These are phyloP conservation scores for Paramecium bursaria DNA, from an alignment of 73 alveolate genomes.

Conservation along the genomic window DNA sequence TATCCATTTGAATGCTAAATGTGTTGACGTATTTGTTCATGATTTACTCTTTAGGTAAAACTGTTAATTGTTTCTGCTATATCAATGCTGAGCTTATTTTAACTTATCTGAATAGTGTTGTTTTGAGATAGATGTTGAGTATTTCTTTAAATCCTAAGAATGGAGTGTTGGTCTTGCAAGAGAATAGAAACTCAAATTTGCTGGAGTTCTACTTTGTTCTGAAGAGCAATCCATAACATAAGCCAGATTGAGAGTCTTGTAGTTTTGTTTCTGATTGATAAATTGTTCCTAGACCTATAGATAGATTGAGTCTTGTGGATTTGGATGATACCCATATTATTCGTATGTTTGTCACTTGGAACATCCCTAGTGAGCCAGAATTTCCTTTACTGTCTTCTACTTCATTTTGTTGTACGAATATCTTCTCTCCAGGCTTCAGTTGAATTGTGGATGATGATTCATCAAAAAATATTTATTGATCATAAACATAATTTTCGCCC, in stretches of 20 bases:
- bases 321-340: constrained; percentile 10
- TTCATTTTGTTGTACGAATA: not conserved
- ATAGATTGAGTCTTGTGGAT: not conserved
- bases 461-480: not conserved
- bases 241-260: not conserved
- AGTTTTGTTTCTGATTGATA: constrained; percentile 1
- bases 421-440: constrained; percentile 13
- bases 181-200: constrained; percentile 20
- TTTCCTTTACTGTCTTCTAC: constrained; percentile 52
- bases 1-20: constrained; percentile 7
- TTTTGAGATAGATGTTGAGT: not conserved
- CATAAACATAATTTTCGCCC: not conserved
- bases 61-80: constrained; percentile 2
- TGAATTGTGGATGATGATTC: not conserved
- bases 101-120: not conserved
- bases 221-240: not conserved
- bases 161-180: not conserved
- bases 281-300: constrained; percentile 41
- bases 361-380: not conserved
- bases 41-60: not conserved
- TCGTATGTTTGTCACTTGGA: not conserved
- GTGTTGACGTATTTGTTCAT: constrained; percentile 9
- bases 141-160: not conserved
- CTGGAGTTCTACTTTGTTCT: not conserved
- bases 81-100: not conserved